Percentiles rank a stretch among this genome's conserved stretches.
Conservation (phyloP, 1,284 basidiomycete species). For the Meripilus lineatus region DNA sequence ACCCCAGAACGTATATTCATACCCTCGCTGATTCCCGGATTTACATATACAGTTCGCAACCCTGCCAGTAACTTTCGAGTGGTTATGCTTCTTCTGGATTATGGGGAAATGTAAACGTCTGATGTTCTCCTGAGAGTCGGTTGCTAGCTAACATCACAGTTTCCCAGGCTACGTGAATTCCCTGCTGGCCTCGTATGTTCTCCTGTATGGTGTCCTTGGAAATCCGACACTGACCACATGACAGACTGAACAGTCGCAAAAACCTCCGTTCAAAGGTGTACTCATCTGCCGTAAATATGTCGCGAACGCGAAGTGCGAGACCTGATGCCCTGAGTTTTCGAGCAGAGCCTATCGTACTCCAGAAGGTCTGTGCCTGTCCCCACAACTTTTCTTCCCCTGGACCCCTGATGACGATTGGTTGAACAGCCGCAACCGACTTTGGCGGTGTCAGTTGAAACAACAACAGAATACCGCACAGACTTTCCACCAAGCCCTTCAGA, state of each 20-base stretch:
- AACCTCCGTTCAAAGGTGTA: constrained; percentile 18
- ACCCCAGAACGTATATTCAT: no score
- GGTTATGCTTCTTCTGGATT: constrained; percentile 29
- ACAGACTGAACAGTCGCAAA: constrained; percentile 21
- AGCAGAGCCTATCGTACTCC: constrained; percentile 6
- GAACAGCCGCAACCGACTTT: constrained; percentile 1
- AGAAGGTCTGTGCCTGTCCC: constrained; percentile 1
- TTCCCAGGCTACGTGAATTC: constrained; percentile 25
- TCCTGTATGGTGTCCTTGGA: neutral
- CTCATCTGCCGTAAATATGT: constrained; percentile 10
- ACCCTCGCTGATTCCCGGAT: no score
- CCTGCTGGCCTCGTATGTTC: constrained; percentile 21
- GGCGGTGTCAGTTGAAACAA: constrained; percentile 9
- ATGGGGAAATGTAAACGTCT: constrained; percentile 25
- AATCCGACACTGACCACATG: neutral
- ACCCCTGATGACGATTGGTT: neutral
- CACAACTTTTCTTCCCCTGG: neutral
- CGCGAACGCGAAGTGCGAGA: neutral
- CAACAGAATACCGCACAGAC: constrained; percentile 9
- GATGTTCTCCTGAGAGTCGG: neutral
- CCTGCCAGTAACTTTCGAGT: constrained; percentile 28
- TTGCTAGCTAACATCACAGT: neutral
- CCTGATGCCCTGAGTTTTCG: neutral
- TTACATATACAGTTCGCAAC: constrained; percentile 24
- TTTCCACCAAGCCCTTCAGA: neutral